These are phyloP conservation scores for Candida boleticola DNA, from an alignment of 805 yeast genomes.

Conservation along the genomic window DNA sequence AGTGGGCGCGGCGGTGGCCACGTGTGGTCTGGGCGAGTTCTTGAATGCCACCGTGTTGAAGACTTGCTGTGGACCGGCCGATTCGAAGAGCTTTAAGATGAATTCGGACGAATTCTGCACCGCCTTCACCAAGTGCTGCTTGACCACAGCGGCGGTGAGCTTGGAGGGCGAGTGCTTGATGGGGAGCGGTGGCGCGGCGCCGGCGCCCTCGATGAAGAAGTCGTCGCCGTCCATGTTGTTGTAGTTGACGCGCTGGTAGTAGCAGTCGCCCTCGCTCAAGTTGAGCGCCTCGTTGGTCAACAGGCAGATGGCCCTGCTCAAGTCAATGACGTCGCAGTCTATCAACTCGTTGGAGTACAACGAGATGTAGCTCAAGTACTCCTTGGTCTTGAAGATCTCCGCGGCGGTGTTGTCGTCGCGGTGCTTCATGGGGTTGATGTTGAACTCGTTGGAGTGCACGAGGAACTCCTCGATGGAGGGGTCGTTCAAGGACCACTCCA, in stretches of 20 bases:
- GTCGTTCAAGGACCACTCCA: slow-evolving; percentile 67
- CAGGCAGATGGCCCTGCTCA: slow-evolving; percentile 31
- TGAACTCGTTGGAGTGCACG: slow-evolving; percentile 33
- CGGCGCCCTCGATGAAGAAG: slow-evolving; percentile 4
- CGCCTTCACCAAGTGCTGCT: slow-evolving; percentile 24
- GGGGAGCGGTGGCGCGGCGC: background rate
- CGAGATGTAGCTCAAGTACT: slow-evolving; percentile 47
- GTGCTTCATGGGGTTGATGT: slow-evolving; percentile 13
- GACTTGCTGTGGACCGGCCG: slow-evolving; percentile 29
- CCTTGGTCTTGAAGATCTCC: slow-evolving; percentile 47
- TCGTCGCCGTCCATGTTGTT: slow-evolving; percentile 15
- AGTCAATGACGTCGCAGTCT: slow-evolving; percentile 26
- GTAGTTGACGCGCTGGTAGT: slow-evolving; percentile 22
- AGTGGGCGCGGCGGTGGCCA: no score
- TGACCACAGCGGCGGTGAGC: slow-evolving; percentile 12
- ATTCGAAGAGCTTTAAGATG: slow-evolving; percentile 23
- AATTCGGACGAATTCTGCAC: slow-evolving; percentile 27
- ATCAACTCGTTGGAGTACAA: slow-evolving; percentile 47
- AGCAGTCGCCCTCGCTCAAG: slow-evolving; percentile 16
- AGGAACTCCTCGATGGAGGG: slow-evolving; percentile 48
- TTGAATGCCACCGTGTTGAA: slow-evolving; percentile 11
- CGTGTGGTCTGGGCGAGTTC: background rate
- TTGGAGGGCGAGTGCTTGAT: slow-evolving; percentile 1
- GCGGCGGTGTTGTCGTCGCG: background rate
- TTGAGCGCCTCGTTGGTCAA: slow-evolving; percentile 29